Conservation (phyloP, 2,329 filamentous ascomycete species). For the Talaromyces sp. region DNA sequence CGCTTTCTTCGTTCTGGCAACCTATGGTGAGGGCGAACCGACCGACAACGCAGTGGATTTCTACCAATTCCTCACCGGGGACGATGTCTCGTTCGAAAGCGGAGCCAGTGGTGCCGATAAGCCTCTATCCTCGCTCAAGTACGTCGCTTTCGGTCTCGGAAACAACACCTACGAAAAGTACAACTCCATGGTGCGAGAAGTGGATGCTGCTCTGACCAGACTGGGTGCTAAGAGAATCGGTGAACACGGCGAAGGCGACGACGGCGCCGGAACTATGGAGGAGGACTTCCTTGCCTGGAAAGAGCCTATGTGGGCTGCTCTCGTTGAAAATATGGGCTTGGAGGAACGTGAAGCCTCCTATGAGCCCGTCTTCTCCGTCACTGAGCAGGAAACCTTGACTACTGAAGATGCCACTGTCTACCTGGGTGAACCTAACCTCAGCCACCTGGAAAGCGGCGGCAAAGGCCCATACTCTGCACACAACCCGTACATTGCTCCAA, state of each 20-base stretch:
- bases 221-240: slow-evolving; percentile 82
- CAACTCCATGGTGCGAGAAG: slow-evolving; percentile 94
- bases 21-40: slow-evolving; percentile 96
- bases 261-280: slow-evolving; percentile 98
- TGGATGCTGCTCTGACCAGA: slow-evolving; percentile 74
- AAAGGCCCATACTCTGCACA: slow-evolving; percentile 93
- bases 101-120: slow-evolving; percentile 58
- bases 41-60: slow-evolving; percentile 99
- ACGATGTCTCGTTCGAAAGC: slow-evolving; percentile 76
- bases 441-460: slow-evolving; percentile 77
- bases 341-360: slow-evolving; percentile 96
- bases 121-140: slow-evolving; percentile 78
- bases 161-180: slow-evolving; percentile 99
- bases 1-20: slow-evolving; percentile 91
- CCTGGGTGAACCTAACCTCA: slow-evolving; percentile 92
- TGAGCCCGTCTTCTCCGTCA: slow-evolving; percentile 83
- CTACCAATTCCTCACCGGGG: slow-evolving; percentile 87
- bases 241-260: slow-evolving; percentile 87
- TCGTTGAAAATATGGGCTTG: slow-evolving; percentile 76
- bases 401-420: slow-evolving; percentile 78
- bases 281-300: slow-evolving; percentile 99
- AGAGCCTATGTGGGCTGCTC: slow-evolving; percentile 93
- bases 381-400: slow-evolving; percentile 67
- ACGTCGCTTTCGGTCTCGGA: slow-evolving; percentile 90
- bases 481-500: slow-evolving; percentile 94